Conservation (phyloP, 2,329 filamentous ascomycete genomes). For the Fusarium pseudograminearum region DNA sequence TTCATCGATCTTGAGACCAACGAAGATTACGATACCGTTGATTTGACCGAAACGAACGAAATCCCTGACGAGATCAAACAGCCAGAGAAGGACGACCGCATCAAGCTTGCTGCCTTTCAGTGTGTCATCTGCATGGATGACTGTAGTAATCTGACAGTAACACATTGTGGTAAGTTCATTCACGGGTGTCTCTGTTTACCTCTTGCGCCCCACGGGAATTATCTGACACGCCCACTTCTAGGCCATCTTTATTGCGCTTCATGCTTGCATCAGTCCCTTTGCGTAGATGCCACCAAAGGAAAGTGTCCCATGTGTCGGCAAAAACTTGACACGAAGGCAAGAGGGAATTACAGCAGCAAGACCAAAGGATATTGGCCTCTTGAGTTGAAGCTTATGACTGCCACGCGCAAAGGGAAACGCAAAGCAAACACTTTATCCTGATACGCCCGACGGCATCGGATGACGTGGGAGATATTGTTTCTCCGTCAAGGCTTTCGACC, state of each 20-base stretch:
- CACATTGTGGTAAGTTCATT: slow-evolving; percentile 71
- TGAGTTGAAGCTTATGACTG: slow-evolving; percentile 72
- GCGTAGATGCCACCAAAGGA: slow-evolving; percentile 66
- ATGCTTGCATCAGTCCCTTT: slow-evolving; percentile 71
- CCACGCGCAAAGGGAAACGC: slow-evolving; percentile 63
- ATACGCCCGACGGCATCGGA: slow-evolving; percentile 14
- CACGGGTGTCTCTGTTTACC: not conserved
- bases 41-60: slow-evolving; percentile 57
- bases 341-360: slow-evolving; percentile 56
- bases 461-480: not conserved
- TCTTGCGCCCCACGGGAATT: not conserved
- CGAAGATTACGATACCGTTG: slow-evolving; percentile 50
- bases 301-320: slow-evolving; percentile 74
- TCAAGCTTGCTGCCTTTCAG: slow-evolving; percentile 69
- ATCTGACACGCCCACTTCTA: slow-evolving; percentile 49
- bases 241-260: slow-evolving; percentile 74
- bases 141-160: slow-evolving; percentile 68
- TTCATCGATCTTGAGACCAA: slow-evolving; percentile 28
- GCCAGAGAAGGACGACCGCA: slow-evolving; percentile 61
- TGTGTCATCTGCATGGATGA: slow-evolving; percentile 78
- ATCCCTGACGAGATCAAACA: slow-evolving; percentile 59
- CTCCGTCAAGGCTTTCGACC: not conserved
- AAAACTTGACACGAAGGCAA: slow-evolving; percentile 64
- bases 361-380: slow-evolving; percentile 68
- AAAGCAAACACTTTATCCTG: slow-evolving; percentile 51